A percentile compares a stretch with the other conserved stretches of the same genome.
Conservation (phyloP, 352 stramenopile species). For the Aphanomyces invadans region DNA sequence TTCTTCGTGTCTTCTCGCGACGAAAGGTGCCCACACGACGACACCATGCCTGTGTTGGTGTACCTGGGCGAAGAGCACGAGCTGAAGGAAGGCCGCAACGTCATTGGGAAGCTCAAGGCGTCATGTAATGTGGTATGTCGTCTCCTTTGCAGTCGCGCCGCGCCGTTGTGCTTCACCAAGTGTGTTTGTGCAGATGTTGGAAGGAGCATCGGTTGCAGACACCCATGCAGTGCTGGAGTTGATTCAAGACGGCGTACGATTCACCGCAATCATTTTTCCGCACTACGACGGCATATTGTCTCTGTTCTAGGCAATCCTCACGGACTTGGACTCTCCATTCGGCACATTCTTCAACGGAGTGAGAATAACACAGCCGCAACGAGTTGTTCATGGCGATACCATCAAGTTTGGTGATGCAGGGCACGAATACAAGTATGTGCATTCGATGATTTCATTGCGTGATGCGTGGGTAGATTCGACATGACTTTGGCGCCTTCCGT, state of each 20-base stretch:
- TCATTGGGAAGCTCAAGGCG: background rate
- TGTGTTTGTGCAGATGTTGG: background rate
- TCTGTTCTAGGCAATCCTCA: background rate
- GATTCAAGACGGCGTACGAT: background rate
- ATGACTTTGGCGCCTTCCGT: background rate
- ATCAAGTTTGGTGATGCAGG: background rate
- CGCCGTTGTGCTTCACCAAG: background rate
- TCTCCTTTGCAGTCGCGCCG: background rate
- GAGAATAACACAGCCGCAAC: background rate
- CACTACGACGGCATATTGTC: background rate
- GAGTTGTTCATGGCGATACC: background rate
- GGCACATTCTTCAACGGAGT: constrained; percentile 2
- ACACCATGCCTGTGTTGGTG: background rate
- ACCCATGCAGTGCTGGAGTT: background rate
- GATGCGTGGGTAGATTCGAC: background rate
- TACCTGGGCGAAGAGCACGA: background rate
- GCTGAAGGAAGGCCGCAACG: background rate
- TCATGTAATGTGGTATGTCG: background rate
- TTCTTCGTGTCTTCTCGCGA: background rate
- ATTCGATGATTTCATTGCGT: background rate
- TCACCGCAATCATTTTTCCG: too few relatives aligned
- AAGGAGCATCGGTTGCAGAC: background rate
- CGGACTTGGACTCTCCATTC: background rate
- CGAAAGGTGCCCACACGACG: background rate
- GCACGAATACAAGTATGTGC: background rate